Percentiles rank a stretch among this genome's conserved stretches.
Evolutionary conservation across 1,284 basidiomycete species (phyloP).

Genomic region (Ganoderma lucidum): DNA sequence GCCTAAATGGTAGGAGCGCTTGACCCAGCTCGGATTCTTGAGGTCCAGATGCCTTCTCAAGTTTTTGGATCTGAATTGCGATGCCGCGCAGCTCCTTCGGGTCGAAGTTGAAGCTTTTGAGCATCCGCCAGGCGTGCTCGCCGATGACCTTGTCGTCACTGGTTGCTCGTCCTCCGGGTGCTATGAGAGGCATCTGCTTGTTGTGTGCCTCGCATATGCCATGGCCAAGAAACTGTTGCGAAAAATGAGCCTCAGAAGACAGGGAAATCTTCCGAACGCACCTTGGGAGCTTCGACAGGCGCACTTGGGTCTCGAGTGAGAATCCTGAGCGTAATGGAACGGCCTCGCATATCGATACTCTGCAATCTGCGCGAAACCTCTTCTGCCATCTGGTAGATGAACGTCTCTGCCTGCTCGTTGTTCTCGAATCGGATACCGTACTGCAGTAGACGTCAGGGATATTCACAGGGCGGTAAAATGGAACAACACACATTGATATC

Average conservation of each 20-base stretch:
- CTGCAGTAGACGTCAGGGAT: conserved; percentile 46
- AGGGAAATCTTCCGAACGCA: conserved; percentile 39
- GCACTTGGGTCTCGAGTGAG: conserved; percentile 90
- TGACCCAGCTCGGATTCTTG: conserved; percentile 53
- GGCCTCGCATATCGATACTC: conserved; percentile 72
- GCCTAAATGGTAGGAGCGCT: conserved; percentile 60
- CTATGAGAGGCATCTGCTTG: conserved; percentile 71
- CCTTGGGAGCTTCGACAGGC: conserved; percentile 93
- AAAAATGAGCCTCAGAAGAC: not conserved
- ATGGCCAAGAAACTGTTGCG: conserved; percentile 87
- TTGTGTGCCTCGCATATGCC: conserved; percentile 88
- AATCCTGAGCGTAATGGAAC: conserved; percentile 84
- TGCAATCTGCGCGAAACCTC: conserved; percentile 81
- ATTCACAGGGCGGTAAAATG: not conserved
- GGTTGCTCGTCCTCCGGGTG: conserved; percentile 71
- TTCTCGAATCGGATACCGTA: conserved; percentile 95
- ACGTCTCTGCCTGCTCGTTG: conserved; percentile 81
- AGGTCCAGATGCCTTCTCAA: conserved; percentile 58
- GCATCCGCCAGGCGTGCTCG: conserved; percentile 80
- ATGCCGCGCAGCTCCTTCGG: conserved; percentile 92
- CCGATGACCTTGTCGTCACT: conserved; percentile 78
- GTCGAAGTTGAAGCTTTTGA: conserved; percentile 80
- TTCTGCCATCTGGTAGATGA: conserved; percentile 76
- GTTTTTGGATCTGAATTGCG: conserved; percentile 91
- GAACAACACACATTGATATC: conserved; percentile 83